Base-by-base conservation (phyloP, 495 filamentous ascomycete genomes). In the Trypethelium eluteriae region DNA sequence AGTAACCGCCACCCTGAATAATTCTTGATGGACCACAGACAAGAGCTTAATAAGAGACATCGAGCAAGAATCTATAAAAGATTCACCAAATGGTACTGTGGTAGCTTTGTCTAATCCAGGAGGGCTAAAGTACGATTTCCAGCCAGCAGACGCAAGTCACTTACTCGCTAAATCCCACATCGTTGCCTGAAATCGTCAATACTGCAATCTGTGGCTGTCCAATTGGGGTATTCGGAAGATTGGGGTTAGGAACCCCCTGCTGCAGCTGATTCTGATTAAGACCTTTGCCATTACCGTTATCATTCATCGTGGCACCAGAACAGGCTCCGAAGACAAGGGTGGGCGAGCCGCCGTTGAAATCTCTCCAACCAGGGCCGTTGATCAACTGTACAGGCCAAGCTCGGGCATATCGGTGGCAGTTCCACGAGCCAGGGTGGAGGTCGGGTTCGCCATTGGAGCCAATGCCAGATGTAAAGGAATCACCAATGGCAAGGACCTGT, bases 391-490 rank as follows among this genome's bases (percentile, higher is more conserved):
- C 46, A 3, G 46, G 64, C 64, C 64, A 66, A 4, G 64, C 64
- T 16, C 59, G 6, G 3, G n/a, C n/a, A 38, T 66, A 59, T 34
- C 64, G 44, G 11, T n/a, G 11, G 14, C 47, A 59, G 35, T 56
- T 34, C 25, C 39, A 6, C 12, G 46, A 59, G 36, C 53, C 46
- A 7, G 11, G 7, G 25, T 61, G 41, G 12, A 12, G 10, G 35
- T 66, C 47, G 11, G 44, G 32, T 6, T 25, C 3, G n/a, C 64
- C 64, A 16, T 57, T 53, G 4, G 64, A 56, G 3, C 64, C 64
- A 34, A 66, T 53, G n/a, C 64, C 64, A 3, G 64, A 46, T n/a
- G 64, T 59, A 11, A 39, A 66, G n/a, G 64, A 59, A 34, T 66
- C 46, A 4, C 64, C 64, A 34, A 53, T 46, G 16, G 46, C 49